Percentiles rank a stretch among this genome's conserved stretches.
Conservation (phyloP, 345 rosid genomes). For the Boechera retrofracta region DNA sequence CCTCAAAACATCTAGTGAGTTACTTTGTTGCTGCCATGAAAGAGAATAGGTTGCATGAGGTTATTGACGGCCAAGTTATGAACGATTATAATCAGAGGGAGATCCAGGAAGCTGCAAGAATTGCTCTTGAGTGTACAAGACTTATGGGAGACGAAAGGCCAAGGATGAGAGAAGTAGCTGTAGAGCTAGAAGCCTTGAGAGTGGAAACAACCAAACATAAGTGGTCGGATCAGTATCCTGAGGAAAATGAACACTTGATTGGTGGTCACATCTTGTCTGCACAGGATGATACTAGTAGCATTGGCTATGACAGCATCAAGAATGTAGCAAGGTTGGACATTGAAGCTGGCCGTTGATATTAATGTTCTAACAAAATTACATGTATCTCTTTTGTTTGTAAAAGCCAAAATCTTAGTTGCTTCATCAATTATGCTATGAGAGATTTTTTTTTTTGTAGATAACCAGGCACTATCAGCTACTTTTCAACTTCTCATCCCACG, state of each 20-base stretch:
- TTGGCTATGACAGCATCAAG: constrained; percentile 18
- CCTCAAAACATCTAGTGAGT: constrained; percentile 43
- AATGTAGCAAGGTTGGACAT: neutral
- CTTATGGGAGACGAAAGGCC: constrained; percentile 49
- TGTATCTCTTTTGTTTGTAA: too few relatives aligned
- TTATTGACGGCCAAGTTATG: constrained; percentile 35
- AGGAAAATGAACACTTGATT: constrained; percentile 27
- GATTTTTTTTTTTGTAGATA: too few relatives aligned
- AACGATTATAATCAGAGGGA: constrained; percentile 17
- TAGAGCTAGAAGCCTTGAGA: constrained; percentile 42
- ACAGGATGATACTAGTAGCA: neutral
- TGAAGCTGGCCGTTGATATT: constrained; percentile 8
- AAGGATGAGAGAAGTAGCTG: constrained; percentile 44
- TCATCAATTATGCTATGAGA: too few relatives aligned
- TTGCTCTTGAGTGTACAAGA: constrained; percentile 45
- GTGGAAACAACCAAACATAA: constrained; percentile 4
- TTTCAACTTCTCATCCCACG: too few relatives aligned
- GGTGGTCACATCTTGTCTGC: neutral
- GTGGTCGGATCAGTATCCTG: neutral
- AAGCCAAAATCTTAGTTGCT: too few relatives aligned
- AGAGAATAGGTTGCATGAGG: constrained; percentile 18
- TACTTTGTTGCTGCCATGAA: constrained; percentile 42
- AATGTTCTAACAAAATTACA: neutral
- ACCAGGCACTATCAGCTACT: too few relatives aligned
- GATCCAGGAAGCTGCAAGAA: constrained; percentile 24